phyloP scores from a whole-genome alignment of 495 filamentous ascomycete genomes.

The Thermochaetoides thermophila region DNA sequence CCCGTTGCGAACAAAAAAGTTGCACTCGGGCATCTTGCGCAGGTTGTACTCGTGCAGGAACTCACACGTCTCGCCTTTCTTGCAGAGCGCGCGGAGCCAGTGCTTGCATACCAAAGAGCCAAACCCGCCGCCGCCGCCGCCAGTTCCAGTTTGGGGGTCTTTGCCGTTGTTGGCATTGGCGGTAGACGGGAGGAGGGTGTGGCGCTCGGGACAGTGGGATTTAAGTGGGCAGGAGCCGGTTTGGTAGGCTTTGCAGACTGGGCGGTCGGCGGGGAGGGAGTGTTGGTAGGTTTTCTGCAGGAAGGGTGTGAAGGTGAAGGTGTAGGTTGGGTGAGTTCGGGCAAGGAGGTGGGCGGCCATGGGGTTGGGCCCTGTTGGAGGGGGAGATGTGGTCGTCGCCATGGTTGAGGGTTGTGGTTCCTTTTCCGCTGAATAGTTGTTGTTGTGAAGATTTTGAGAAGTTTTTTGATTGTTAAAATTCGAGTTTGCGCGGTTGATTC shows the following conservation, averaged over 20 bases:
- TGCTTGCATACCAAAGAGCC: constrained; percentile 88
- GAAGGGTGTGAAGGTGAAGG: constrained; percentile 63
- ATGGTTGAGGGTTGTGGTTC: too few species aligned
- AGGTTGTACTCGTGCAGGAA: constrained; percentile 98
- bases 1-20: constrained; percentile 73
- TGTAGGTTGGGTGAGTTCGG: constrained; percentile 41
- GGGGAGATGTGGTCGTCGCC: constrained; percentile 2
- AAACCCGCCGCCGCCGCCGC: constrained; percentile 24
- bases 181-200: constrained; percentile 9
- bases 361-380: constrained; percentile 3
- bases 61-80: constrained; percentile 89
- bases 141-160: constrained; percentile 5
- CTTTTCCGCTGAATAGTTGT: too few species aligned
- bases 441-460: too few species aligned
- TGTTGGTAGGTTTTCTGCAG: constrained; percentile 62
- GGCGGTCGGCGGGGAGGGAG: constrained; percentile 55
- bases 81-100: constrained; percentile 93
- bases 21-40: constrained; percentile 94
- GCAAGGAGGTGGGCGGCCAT: constrained; percentile 32
- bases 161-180: constrained; percentile 5
- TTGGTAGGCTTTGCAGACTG: constrained; percentile 63
- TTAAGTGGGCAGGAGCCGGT: constrained; percentile 64
- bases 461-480: too few species aligned
- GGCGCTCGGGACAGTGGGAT: constrained; percentile 52
- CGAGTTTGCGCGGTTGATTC: too few species aligned